phyloP scores from a whole-genome alignment of 495 filamentous ascomycete species.

The Hamigera avellanea region DNA sequence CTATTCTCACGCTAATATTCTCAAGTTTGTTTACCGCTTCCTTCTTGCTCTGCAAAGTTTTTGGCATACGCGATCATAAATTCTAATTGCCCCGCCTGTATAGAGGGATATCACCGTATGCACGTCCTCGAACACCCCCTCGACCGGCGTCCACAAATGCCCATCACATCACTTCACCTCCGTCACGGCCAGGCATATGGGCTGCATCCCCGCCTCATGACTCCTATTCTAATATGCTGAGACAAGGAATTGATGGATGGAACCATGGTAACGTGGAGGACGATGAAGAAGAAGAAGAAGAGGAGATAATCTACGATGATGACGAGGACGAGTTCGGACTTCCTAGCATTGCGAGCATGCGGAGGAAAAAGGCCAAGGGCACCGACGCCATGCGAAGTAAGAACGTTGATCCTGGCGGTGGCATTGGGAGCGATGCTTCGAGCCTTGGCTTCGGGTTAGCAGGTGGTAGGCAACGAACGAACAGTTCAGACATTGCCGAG shows the following conservation, averaged over 20 bases:
- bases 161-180: constrained; percentile 38
- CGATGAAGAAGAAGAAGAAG: constrained; percentile 48
- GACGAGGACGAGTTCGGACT: constrained; percentile 93
- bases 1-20: constrained; percentile 91
- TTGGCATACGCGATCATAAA: too few relatives aligned
- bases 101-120: constrained; percentile 43
- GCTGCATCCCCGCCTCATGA: constrained; percentile 50
- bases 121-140: constrained; percentile 53
- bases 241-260: constrained; percentile 68
- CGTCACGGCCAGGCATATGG: constrained; percentile 38
- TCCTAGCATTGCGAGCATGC: constrained; percentile 81
- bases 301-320: constrained; percentile 66
- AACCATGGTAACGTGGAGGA: constrained; percentile 28
- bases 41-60: too few relatives aligned
- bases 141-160: constrained; percentile 27
- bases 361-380: constrained; percentile 50
- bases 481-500: constrained; percentile 85
- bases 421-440: constrained; percentile 13
- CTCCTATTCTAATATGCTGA: constrained; percentile 66
- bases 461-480: constrained; percentile 39
- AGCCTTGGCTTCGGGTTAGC: constrained; percentile 22
- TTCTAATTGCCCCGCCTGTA: constrained; percentile 5
- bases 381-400: constrained; percentile 32
- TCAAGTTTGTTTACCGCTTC: constrained; percentile 58
- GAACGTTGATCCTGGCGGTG: constrained; percentile 32